phyloP scores from a whole-genome alignment of 2,329 filamentous ascomycete species.

The Neurospora sp. region DNA sequence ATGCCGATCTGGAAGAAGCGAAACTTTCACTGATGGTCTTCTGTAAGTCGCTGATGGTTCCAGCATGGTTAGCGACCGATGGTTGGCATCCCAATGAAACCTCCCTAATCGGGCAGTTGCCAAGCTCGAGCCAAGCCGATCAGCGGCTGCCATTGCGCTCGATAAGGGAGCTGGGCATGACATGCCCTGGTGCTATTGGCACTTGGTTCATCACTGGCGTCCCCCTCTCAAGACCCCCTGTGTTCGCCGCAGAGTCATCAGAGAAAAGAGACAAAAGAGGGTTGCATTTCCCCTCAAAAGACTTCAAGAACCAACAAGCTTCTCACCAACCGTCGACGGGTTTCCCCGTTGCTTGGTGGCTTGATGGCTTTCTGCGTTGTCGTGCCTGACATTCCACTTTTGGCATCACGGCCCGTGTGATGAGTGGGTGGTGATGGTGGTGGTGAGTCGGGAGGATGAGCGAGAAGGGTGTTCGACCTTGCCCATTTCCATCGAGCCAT shows the following conservation, averaged over 20 bases:
- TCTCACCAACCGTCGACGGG: background rate
- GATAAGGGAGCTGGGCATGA: background rate
- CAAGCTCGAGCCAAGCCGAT: background rate
- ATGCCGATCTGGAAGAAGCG: background rate
- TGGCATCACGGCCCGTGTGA: background rate
- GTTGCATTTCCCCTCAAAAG: background rate
- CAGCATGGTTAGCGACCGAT: background rate
- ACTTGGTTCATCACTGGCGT: too few species aligned
- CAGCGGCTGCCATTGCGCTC: background rate
- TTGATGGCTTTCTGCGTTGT: background rate
- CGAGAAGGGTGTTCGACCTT: background rate
- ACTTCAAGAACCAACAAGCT: background rate
- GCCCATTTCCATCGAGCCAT: background rate
- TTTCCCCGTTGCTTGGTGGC: background rate
- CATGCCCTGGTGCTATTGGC: too few species aligned
- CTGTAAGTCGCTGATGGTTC: background rate
- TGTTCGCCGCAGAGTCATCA: background rate
- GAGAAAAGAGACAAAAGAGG: background rate
- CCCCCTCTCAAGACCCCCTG: background rate
- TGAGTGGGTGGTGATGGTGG: background rate
- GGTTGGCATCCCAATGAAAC: conserved; percentile 6
- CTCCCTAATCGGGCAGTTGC: conserved; percentile 16
- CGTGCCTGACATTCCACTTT: background rate
- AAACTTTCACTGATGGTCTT: background rate
- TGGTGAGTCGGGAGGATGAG: background rate